A percentile compares a stretch with the other conserved stretches of the same genome.
Conservation (phyloP, 169 alveolate genomes). For the Plasmodium cynomolgi region DNA sequence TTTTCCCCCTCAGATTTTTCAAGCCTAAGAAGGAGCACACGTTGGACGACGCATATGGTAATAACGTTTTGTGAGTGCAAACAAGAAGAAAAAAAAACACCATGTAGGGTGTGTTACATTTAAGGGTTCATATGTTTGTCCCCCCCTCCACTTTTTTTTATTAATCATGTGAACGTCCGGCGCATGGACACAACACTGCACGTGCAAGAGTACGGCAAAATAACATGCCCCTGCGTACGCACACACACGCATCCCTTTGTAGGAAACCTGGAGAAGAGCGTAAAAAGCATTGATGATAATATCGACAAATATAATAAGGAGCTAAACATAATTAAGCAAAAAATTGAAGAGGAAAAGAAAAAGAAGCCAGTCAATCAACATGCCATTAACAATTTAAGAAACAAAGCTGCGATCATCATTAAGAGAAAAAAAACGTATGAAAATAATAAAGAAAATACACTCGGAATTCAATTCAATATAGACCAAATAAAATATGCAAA, state of each 20-base stretch:
- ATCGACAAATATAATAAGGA: constrained; percentile 70
- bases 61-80: background rate
- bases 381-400: constrained; percentile 45
- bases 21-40: constrained; percentile 54
- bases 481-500: constrained; percentile 74
- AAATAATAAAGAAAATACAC: constrained; percentile 60
- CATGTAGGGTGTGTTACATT: background rate
- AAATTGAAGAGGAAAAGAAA: constrained; percentile 72
- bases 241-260: background rate
- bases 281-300: constrained; percentile 50
- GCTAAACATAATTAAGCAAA: constrained; percentile 65
- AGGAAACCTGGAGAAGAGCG: constrained; percentile 63
- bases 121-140: background rate
- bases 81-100: background rate
- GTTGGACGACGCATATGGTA: constrained; percentile 71
- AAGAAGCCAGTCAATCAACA: constrained; percentile 57
- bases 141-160: background rate
- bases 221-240: background rate
- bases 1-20: constrained; percentile 28
- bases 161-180: background rate
- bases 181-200: background rate
- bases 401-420: constrained; percentile 63
- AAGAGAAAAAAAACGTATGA: constrained; percentile 64
- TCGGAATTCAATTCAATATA: constrained; percentile 74
- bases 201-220: background rate